These are phyloP conservation scores for Pseudogymnoascus sp. DNA, from an alignment of 2,329 filamentous ascomycete genomes.

Conservation along the genomic window DNA sequence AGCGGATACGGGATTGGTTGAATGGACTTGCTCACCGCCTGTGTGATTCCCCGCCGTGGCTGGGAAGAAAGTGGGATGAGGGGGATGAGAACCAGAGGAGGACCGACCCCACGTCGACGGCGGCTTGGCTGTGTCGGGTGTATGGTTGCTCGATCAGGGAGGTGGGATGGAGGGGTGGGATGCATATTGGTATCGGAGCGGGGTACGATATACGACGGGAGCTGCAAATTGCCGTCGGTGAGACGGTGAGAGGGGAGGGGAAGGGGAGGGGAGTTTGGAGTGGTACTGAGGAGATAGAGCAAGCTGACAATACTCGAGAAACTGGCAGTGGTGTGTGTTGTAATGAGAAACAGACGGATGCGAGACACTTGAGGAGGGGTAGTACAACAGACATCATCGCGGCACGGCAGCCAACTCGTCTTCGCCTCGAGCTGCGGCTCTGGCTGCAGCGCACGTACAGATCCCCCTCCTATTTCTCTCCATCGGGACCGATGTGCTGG, in stretches of 20 bases:
- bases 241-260: neutral
- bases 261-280: neutral
- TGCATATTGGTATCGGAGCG: neutral
- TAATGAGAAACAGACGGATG: too few species aligned
- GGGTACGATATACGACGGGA: neutral
- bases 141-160: neutral
- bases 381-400: neutral
- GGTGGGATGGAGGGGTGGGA: conserved; percentile 8
- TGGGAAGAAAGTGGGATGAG: neutral
- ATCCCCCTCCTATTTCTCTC: neutral
- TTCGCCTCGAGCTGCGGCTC: neutral
- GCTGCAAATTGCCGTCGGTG: conserved; percentile 4
- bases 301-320: neutral
- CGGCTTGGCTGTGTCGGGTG: neutral
- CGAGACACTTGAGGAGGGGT: neutral
- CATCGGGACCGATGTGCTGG: neutral
- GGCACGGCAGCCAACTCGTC: neutral
- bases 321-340: neutral
- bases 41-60: neutral
- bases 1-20: neutral
- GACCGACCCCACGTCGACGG: conserved; percentile 4
- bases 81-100: neutral
- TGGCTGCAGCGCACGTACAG: neutral
- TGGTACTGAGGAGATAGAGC: neutral
- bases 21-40: neutral